Percentiles rank a stretch among this genome's conserved stretches.
phyloP scores from a whole-genome alignment of 2,329 filamentous ascomycete species.

The Claviceps spartinae region DNA sequence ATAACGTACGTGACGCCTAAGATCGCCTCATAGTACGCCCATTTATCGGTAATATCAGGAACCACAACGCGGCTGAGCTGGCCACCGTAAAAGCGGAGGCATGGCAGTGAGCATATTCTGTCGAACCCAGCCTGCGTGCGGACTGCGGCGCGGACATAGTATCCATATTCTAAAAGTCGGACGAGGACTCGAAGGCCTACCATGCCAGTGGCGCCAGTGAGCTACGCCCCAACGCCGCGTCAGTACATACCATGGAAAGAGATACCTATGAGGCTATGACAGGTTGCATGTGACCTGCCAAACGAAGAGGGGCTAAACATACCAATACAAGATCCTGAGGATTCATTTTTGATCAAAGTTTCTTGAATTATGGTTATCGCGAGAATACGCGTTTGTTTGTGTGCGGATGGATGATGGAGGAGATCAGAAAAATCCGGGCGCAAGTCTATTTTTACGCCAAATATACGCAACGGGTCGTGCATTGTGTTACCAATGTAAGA shows the following conservation, averaged over 20 bases:
- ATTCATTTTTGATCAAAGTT: no score
- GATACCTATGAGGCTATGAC: background rate
- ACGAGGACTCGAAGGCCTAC: conserved; percentile 17
- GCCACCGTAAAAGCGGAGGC: background rate
- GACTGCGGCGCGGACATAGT: conserved; percentile 17
- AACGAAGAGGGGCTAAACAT: background rate
- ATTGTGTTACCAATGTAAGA: no score
- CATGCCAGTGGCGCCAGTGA: conserved; percentile 19
- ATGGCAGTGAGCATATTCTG: conserved; percentile 8
- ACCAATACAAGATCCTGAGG: conserved; percentile 2
- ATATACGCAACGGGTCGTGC: no score
- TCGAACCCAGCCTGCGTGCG: conserved; percentile 9
- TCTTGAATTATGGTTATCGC: no score
- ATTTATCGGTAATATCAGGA: conserved; percentile 20
- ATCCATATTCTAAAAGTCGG: conserved; percentile 12
- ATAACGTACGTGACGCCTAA: conserved; percentile 24
- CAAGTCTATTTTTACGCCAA: no score
- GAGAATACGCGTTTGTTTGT: no score
- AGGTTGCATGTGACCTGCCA: background rate
- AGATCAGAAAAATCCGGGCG: no score
- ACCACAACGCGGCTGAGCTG: conserved; percentile 18
- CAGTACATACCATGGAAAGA: background rate
- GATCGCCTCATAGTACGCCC: conserved; percentile 27
- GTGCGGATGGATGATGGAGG: no score
- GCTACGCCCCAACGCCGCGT: background rate